Base-by-base conservation (phyloP, 139 green algal species). In the Tetraselmis striata region DNA sequence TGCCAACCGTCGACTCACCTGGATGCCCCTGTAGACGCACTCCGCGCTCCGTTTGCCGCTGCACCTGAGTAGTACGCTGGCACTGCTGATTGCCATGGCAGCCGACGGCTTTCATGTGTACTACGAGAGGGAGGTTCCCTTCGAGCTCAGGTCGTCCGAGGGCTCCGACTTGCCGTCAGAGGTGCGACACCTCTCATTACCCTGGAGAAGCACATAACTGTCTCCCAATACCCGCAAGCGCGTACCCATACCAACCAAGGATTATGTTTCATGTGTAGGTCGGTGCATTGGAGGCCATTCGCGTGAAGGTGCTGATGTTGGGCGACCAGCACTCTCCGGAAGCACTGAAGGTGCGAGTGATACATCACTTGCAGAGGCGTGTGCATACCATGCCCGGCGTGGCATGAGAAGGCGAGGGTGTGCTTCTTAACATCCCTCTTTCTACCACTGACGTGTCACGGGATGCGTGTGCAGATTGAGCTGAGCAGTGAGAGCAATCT, bases 41-140 rank as follows among this genome's bases (percentile, higher is more conserved):
- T n/a, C n/a, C n/a, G n/a, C n/a, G n/a, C n/a, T n/a, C n/a, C n/a
- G n/a, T n/a, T n/a, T n/a, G n/a, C n/a, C n/a, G n/a, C n/a, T n/a
- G n/a, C n/a, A n/a, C n/a, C n/a, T n/a, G n/a, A n/a, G n/a, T n/a
- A n/a, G n/a, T n/a, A n/a, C n/a, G n/a, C n/a, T n/a, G n/a, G n/a
- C n/a, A n/a, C n/a, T 27, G 23, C 32, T 59, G 0, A 28, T 18
- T 1, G 29, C 26, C 25, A 31, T 1, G 75, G 58, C 84, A 89
- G 89, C 87, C 22, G 85, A 94, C 32, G 88, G 88, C 24, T 89
- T 86, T 29, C 75, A 86, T 24, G 75, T 93, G 0, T 92, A 91
- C 78, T 92, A 91, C 76, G 91, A 95, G 79, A 85, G 91, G 28
- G 91, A 95, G 78, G 89, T 95, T 28, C 91, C 91, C 0, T 89